These are phyloP conservation scores for Blepharisma stoltei DNA, from an alignment of 73 alveolate species.

Conservation along the genomic window DNA sequence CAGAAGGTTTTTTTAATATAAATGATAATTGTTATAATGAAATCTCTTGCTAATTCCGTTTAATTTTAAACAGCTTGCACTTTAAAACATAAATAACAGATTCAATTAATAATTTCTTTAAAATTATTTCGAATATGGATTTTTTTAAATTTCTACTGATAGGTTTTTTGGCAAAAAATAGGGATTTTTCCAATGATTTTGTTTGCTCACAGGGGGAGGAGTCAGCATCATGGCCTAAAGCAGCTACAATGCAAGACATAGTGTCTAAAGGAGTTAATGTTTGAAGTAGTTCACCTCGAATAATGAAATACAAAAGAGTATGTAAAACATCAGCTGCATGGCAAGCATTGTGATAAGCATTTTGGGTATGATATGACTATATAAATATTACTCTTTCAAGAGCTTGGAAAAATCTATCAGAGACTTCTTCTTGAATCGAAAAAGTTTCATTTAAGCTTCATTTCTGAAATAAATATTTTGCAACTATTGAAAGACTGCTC, in stretches of 20 bases:
- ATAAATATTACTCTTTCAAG: neutral
- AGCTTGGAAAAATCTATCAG: neutral
- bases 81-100: too few relatives aligned
- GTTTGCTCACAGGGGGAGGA: too few relatives aligned
- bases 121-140: too few relatives aligned
- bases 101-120: too few relatives aligned
- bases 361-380: neutral
- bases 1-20: too few relatives aligned
- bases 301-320: neutral
- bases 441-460: neutral
- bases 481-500: neutral
- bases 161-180: too few relatives aligned
- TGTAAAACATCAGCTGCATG: constrained; percentile 25
- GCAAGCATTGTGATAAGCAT: constrained; percentile 12
- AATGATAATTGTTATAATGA: too few relatives aligned
- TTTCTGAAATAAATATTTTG: neutral
- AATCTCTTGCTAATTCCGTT: too few relatives aligned
- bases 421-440: neutral
- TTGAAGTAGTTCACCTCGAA: neutral
- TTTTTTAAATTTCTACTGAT: too few relatives aligned
- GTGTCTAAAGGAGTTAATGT: neutral
- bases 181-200: too few relatives aligned
- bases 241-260: constrained; percentile 26
- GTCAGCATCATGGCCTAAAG: constrained; percentile 32
- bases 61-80: too few relatives aligned